phyloP scores from a whole-genome alignment of 1,284 basidiomycete species.

The Apiotrichum brassicae region DNA sequence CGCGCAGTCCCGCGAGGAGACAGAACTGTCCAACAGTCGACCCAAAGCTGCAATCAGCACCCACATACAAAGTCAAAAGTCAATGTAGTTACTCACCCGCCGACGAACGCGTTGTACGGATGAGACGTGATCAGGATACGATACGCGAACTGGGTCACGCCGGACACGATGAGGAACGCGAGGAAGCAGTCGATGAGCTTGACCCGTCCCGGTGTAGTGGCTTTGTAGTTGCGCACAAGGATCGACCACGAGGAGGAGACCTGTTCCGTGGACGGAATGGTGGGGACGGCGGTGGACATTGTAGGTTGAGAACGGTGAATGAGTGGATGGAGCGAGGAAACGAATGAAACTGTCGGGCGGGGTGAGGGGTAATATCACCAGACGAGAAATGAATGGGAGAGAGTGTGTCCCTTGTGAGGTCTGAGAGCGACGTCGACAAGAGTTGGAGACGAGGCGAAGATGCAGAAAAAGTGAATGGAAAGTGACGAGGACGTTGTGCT shows the following conservation, averaged over 20 bases:
- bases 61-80: no score
- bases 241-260: constrained; percentile 51
- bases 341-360: not conserved
- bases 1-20: constrained; percentile 80
- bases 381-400: no score
- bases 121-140: constrained; percentile 86
- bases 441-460: not conserved
- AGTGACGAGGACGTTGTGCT: not conserved
- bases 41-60: constrained; percentile 61
- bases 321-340: not conserved
- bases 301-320: not conserved
- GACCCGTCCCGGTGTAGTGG: constrained; percentile 70
- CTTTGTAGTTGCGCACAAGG: constrained; percentile 70
- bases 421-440: not conserved
- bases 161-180: constrained; percentile 84
- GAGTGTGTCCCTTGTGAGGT: not conserved
- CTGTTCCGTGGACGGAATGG: constrained; percentile 10
- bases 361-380: not conserved
- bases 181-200: constrained; percentile 93
- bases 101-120: constrained; percentile 94
- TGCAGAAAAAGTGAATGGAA: no score
- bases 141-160: constrained; percentile 84
- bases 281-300: constrained; percentile 1
- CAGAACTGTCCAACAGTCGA: constrained; percentile 97
- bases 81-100: constrained; percentile 72